phyloP scores from a whole-genome alignment of 169 alveolate species.

The Plasmodium yoelii region DNA sequence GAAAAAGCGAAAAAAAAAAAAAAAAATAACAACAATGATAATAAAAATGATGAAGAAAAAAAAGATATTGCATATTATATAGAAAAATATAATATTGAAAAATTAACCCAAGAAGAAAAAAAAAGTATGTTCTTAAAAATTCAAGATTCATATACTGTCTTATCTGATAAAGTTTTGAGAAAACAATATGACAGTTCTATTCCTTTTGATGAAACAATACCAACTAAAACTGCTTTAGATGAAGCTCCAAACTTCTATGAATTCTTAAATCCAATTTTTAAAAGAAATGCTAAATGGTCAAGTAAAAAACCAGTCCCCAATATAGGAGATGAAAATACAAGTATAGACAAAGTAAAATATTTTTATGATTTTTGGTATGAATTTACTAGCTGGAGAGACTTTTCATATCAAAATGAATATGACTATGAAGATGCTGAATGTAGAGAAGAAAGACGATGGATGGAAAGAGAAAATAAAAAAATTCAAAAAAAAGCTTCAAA shows the following conservation, averaged over 20 bases:
- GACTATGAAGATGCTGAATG: conserved; percentile 93
- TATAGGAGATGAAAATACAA: conserved; percentile 90
- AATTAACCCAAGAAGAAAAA: conserved; percentile 79
- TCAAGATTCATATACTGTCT: conserved; percentile 94
- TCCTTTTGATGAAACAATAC: conserved; percentile 95
- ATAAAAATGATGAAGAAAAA: conserved; percentile 10
- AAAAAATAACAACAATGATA: conserved; percentile 43
- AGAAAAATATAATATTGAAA: conserved; percentile 78
- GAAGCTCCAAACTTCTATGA: conserved; percentile 85
- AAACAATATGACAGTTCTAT: conserved; percentile 93
- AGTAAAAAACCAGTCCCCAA: conserved; percentile 93
- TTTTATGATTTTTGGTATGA: conserved; percentile 94
- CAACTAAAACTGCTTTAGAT: conserved; percentile 85
- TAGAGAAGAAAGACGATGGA: conserved; percentile 95
- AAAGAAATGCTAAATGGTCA: conserved; percentile 91
- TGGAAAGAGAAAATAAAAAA: conserved; percentile 94
- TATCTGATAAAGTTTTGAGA: conserved; percentile 90
- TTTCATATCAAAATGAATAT: conserved; percentile 92
- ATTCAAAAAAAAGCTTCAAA: conserved; percentile 89
- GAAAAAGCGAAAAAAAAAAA: conserved; percentile 77
- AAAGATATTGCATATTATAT: conserved; percentile 73
- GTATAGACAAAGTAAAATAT: conserved; percentile 87
- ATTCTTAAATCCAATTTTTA: conserved; percentile 87
- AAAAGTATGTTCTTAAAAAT: conserved; percentile 87
- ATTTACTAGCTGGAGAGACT: conserved; percentile 93